Evolutionary conservation across 805 yeast genomes (phyloP), one percentile per base, ranked within the genome.

Genomic region (Isabelozyma rhagii): DNA sequence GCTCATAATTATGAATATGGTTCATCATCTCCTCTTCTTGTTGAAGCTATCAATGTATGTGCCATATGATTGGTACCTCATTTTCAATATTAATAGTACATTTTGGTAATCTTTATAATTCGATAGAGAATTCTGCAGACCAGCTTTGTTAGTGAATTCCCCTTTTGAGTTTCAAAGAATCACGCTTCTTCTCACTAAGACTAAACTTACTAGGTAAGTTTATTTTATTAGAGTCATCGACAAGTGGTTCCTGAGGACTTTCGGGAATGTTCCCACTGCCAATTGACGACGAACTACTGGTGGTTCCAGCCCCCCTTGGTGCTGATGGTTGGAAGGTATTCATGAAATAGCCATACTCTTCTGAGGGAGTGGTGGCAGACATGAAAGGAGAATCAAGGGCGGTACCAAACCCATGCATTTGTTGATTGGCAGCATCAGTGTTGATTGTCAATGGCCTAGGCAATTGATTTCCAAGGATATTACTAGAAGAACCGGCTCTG

Each of bases 101-200:
- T 21, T 21, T 6, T 21, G 25, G 25, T 21, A 21, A 21, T 21
- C 25, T 21, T 21, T 21, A 21, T 6, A 3, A 6, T 21, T 21
- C 25, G 2, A 21, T 21, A 21, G 15, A 3, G 15, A 14, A 36
- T 27, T 28, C 25, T 21, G 25, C 25, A 21, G 25, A 21, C 25
- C 25, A 21, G 25, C 25, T 21, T 15, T 21, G 31, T 51, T 60
- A 74, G 55, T 66, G 75, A 28, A 74, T 74, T 31, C 79, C 79
- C 60, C 79, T 63, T 49, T 74, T 74, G 59, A 74, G 55, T 53
- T 72, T 74, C 53, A 74, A 66, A 25, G 75, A 69, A 44, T 74
- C 79, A 51, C 79, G 61, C 61, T 74, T 74, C 62, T 72, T 74
- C 48, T 74, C 79, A 55, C 74, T 71, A 50, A 73, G 60, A 40